Conservation (phyloP, 2,329 filamentous ascomycete species). For the Fusarium graminum region DNA sequence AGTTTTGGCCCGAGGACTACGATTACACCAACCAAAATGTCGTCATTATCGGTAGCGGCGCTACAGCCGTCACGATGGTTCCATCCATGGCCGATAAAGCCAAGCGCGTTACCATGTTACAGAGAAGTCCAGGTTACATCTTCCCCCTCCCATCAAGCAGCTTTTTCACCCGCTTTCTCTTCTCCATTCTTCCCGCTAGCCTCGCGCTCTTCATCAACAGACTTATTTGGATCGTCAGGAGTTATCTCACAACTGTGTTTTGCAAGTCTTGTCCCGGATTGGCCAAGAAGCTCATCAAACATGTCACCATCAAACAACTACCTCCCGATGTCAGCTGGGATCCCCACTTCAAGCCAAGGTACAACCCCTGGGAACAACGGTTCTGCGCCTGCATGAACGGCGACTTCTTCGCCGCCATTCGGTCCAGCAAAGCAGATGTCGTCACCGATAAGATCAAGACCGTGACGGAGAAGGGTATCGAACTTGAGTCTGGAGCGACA, state of each 20-base stretch:
- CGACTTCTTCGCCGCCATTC: constrained; percentile 60
- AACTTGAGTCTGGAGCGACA: constrained; percentile 57
- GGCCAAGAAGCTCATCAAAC: constrained; percentile 59
- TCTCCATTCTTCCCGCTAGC: constrained; percentile 57
- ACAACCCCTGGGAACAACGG: constrained; percentile 76
- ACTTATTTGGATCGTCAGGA: constrained; percentile 61
- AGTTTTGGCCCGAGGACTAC: constrained; percentile 78
- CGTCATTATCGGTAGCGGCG: constrained; percentile 75
- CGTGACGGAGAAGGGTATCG: constrained; percentile 59
- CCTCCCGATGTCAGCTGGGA: constrained; percentile 62
- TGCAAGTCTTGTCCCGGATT: constrained; percentile 64
- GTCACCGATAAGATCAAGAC: constrained; percentile 62
- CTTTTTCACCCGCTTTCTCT: constrained; percentile 53
- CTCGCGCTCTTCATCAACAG: constrained; percentile 61
- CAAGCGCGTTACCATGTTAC: constrained; percentile 75
- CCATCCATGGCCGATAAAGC: constrained; percentile 71
- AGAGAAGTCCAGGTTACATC: constrained; percentile 75
- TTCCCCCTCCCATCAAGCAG: constrained; percentile 63
- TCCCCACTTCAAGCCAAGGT: constrained; percentile 68
- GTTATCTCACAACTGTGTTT: constrained; percentile 58
- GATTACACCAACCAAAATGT: constrained; percentile 74
- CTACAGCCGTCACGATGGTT: constrained; percentile 75
- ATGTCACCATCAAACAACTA: constrained; percentile 59
- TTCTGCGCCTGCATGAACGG: constrained; percentile 68
- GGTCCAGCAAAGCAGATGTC: constrained; percentile 56